Base-by-base conservation (phyloP, 768 basidiomycete genomes). In the Termitomyces sp. region DNA sequence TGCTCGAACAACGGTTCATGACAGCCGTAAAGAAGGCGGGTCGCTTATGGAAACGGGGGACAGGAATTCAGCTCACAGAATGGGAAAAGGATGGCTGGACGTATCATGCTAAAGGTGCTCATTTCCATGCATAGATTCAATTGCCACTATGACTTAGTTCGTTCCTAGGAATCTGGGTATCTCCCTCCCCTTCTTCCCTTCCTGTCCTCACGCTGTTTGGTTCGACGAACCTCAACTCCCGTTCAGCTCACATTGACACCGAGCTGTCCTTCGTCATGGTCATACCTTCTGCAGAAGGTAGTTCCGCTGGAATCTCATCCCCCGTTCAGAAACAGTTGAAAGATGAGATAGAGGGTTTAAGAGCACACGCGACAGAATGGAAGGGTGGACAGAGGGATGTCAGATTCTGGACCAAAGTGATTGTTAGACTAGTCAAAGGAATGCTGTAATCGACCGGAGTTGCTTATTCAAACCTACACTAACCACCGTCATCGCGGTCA, bases 41-140 rank as follows among this genome's bases (percentile, higher is more conserved):
- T 5, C 78, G 78, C 39, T 59, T 70, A 15, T 81, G 80, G 79
- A 60, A 67, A 11, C 69, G 65, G 36, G 75, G 77, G 4, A 68
- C 75, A 38, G 84, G 86, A 0, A 81, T 99, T 24, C 79, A 86
- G 58, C 78, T 99, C 63, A 82, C 78, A 61, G 96, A 99, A 73
- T 99, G 97, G 97, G 83, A 87, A 69, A 84, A 83, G 65, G 76
- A 81, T 24, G 93, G 90, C 4, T 99, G 97, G 97, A 98, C 97
- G 1, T 99, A 99, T 75, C 97, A 99, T 69, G 92, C 97, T 28
- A 99, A 99, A 82, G 97, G 96, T 96, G 63, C 42, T 73, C 64
- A 40, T 40, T 44, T 8, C 38, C 33, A 55, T 35, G 38, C 49
- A 7, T 36, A 38, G n/a, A 12, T 11, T 35, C 36, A 35, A 24